These are phyloP conservation scores for Amaranthus cruentus DNA, from an alignment of 148 eudicot species.

Conservation along the genomic window DNA sequence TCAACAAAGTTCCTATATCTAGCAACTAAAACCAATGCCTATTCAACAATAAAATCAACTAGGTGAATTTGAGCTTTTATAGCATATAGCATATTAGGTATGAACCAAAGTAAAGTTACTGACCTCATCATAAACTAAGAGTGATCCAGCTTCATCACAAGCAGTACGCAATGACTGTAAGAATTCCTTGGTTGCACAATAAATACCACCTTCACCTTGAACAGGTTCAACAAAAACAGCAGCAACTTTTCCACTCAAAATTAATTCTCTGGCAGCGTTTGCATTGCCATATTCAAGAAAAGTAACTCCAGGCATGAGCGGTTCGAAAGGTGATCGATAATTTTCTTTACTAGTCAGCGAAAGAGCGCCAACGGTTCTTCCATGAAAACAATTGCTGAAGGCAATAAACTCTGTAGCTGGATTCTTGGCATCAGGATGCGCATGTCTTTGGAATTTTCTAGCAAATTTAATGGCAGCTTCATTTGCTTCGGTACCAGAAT, in stretches of 20 bases:
- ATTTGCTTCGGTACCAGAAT: slow-evolving; percentile 93
- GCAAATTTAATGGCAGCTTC: slow-evolving; percentile 98
- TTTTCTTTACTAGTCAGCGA: slow-evolving; percentile 93
- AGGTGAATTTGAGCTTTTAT: neutral
- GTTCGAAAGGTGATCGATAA: slow-evolving; percentile 80
- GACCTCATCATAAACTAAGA: slow-evolving; percentile 89
- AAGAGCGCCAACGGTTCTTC: slow-evolving; percentile 88
- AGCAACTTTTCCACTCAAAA: slow-evolving; percentile 68
- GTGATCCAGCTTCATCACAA: slow-evolving; percentile 71
- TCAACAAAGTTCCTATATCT: neutral
- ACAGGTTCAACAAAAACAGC: slow-evolving; percentile 94
- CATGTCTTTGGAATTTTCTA: slow-evolving; percentile 65
- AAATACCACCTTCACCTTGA: slow-evolving; percentile 95
- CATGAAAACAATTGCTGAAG: slow-evolving; percentile 81
- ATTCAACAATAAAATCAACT: no score
- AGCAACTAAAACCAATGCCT: neutral
- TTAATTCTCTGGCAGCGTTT: slow-evolving; percentile 53
- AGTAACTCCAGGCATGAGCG: slow-evolving; percentile 88
- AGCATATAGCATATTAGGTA: neutral
- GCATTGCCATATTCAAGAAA: slow-evolving; percentile 74
- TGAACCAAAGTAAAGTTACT: slow-evolving; percentile 2
- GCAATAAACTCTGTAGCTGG: slow-evolving; percentile 69
- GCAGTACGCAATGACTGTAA: slow-evolving; percentile 65
- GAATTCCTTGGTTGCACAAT: slow-evolving; percentile 78
- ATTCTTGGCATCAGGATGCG: slow-evolving; percentile 37